These are phyloP conservation scores for Carpinus fangiana DNA, from an alignment of 306 rosid genomes.

Conservation along the genomic window DNA sequence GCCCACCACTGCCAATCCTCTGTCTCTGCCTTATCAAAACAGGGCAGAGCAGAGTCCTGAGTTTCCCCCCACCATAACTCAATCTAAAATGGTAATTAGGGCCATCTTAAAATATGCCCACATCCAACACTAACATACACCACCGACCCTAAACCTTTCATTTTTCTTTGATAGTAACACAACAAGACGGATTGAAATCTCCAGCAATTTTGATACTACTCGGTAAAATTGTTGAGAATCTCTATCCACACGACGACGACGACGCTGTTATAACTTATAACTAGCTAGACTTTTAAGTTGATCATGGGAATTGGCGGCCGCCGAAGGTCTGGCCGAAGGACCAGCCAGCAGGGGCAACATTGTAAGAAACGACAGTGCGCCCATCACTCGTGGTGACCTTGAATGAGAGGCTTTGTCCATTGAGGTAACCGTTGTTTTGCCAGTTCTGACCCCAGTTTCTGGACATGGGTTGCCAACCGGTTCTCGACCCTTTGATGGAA, in stretches of 20 bases:
- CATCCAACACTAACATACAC: conserved; percentile 17
- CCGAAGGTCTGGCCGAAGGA: conserved; percentile 72
- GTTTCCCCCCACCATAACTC: conserved; percentile 7
- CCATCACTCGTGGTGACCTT: conserved; percentile 73
- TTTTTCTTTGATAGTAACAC: background rate
- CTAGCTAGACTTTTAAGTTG: background rate
- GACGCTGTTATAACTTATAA: background rate
- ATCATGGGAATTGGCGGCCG: conserved; percentile 51
- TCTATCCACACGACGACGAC: too few species aligned
- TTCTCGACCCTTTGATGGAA: conserved; percentile 73
- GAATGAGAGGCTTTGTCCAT: conserved; percentile 74
- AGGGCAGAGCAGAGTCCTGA: conserved; percentile 23
- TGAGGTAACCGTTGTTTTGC: conserved; percentile 69
- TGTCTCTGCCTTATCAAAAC: conserved; percentile 33
- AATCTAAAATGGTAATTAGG: conserved; percentile 20
- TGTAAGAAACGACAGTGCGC: conserved; percentile 43
- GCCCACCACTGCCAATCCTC: conserved; percentile 52
- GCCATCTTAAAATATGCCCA: conserved; percentile 44
- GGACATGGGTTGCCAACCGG: conserved; percentile 69
- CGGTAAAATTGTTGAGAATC: too few species aligned
- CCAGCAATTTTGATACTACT: too few species aligned
- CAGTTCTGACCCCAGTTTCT: conserved; percentile 92
- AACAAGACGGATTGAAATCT: too few species aligned
- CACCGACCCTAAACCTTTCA: conserved; percentile 3
- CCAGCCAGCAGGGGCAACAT: conserved; percentile 61